phyloP scores from a whole-genome alignment of 257 asterid genomes.

The Nicotiana undulata region DNA sequence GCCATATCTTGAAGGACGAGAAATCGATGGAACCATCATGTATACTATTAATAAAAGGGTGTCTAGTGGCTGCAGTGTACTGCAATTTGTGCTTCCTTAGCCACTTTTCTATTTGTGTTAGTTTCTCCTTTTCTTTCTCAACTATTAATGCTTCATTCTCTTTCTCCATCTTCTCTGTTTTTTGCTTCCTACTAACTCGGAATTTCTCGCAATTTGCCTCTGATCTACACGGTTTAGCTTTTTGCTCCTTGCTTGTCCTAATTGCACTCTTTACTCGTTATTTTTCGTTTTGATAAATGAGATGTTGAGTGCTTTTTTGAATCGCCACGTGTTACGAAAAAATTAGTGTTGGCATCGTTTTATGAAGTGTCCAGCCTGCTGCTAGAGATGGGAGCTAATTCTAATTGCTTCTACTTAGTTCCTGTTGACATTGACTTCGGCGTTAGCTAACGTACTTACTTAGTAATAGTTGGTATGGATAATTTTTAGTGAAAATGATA shows the following conservation, averaged over 20 bases:
- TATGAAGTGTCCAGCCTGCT: background rate
- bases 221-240: too few relatives aligned
- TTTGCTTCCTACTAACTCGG: background rate
- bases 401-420: background rate
- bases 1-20: constrained; percentile 6
- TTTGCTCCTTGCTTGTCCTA: too few relatives aligned
- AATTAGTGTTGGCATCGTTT: background rate
- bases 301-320: background rate
- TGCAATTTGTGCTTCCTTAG: constrained; percentile 40
- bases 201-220: too few relatives aligned
- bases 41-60: constrained; percentile 58
- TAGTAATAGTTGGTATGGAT: too few relatives aligned
- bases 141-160: background rate
- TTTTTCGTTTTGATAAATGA: background rate
- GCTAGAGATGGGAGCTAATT: background rate
- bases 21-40: constrained; percentile 56
- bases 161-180: background rate
- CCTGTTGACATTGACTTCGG: too few relatives aligned
- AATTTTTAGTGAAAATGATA: too few relatives aligned
- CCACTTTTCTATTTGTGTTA: constrained; percentile 38
- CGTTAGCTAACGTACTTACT: too few relatives aligned
- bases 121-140: background rate
- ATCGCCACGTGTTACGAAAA: background rate
- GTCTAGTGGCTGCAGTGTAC: constrained; percentile 56
- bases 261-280: background rate